These are phyloP conservation scores for Suillus sp. DNA, from an alignment of 768 basidiomycete species.

Conservation along the genomic window DNA sequence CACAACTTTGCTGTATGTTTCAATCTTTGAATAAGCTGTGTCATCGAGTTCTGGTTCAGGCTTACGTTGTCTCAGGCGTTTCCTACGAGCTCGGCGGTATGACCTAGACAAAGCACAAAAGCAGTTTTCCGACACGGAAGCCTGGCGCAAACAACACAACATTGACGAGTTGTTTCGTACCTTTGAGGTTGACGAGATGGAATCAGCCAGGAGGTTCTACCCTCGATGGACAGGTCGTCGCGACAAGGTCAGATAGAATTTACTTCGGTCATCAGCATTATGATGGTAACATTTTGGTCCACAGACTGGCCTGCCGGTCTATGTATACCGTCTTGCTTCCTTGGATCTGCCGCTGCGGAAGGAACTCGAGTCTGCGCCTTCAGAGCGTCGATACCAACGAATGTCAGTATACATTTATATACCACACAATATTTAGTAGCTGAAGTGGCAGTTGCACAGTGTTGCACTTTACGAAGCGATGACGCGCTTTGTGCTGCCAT, in stretches of 20 bases:
- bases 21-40: neutral
- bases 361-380: conserved; percentile 56
- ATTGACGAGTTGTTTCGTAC: conserved; percentile 64
- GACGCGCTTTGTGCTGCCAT: conserved; percentile 60
- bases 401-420: conserved; percentile 50
- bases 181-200: conserved; percentile 62
- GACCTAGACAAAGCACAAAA: conserved; percentile 61
- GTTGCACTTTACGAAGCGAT: conserved; percentile 68
- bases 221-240: conserved; percentile 81
- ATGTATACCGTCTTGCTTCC: conserved; percentile 74
- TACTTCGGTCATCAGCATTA: neutral
- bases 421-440: neutral
- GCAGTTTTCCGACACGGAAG: conserved; percentile 68
- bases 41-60: conserved; percentile 7
- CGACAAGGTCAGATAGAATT: conserved; percentile 56
- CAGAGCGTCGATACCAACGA: conserved; percentile 62
- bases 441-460: conserved; percentile 36
- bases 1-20: conserved; percentile 60
- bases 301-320: conserved; percentile 70
- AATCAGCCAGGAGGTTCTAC: conserved; percentile 62
- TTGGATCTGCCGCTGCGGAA: conserved; percentile 53
- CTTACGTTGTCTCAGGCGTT: conserved; percentile 55
- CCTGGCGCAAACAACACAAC: conserved; percentile 65
- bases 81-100: conserved; percentile 78
- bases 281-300: neutral